Evolutionary conservation across 2,329 filamentous ascomycete species (phyloP).

Genomic region (Alternaria arbusti): DNA sequence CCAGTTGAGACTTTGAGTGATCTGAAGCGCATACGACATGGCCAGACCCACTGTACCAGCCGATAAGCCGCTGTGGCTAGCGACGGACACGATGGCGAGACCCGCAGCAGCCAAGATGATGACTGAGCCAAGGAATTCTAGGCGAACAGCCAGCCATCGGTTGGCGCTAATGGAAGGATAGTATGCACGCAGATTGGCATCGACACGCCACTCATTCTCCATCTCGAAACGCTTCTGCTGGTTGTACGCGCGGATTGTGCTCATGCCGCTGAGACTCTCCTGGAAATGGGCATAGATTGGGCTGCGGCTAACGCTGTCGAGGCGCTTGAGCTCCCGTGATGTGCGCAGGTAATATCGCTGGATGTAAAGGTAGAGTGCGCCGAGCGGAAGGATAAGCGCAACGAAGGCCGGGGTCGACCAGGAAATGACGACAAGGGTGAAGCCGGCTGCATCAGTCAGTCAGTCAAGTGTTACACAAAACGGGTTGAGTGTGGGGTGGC

Average conservation of each 20-base stretch:
- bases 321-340: conserved; percentile 91
- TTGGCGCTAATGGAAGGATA: conserved; percentile 92
- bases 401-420: conserved; percentile 81
- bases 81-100: conserved; percentile 81
- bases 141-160: conserved; percentile 90
- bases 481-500: conserved; percentile 12
- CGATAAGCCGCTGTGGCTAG: conserved; percentile 67
- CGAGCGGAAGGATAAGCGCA: conserved; percentile 79
- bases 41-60: conserved; percentile 85
- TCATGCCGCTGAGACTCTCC: conserved; percentile 91
- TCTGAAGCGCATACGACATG: conserved; percentile 97
- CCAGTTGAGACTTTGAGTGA: conserved; percentile 97
- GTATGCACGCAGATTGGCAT: conserved; percentile 91
- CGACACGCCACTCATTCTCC: conserved; percentile 97
- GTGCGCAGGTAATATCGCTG: conserved; percentile 97
- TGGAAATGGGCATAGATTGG: conserved; percentile 99
- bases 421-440: conserved; percentile 87
- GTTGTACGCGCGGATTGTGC: conserved; percentile 92
- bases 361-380: conserved; percentile 84
- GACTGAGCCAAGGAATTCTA: conserved; percentile 93
- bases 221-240: conserved; percentile 86
- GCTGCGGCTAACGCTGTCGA: conserved; percentile 93
- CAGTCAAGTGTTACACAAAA: conserved; percentile 28
- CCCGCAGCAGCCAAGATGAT: conserved; percentile 89
- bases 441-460: conserved; percentile 57